phyloP scores from a whole-genome alignment of 1,139 yeast genomes.

The Kazachstania sp. region DNA sequence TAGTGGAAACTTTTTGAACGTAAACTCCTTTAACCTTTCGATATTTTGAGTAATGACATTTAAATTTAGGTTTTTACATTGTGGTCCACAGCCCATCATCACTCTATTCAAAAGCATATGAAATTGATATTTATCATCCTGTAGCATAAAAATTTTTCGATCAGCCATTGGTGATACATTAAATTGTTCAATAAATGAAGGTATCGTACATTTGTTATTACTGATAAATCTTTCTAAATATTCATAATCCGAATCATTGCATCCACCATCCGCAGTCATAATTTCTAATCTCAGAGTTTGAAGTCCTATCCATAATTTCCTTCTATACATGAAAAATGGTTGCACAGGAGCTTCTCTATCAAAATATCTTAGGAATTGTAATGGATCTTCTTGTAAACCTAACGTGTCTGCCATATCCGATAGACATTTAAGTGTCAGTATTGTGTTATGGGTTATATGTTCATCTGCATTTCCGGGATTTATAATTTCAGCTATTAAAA shows the following conservation, averaged over 20 bases:
- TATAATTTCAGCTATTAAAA: constrained; percentile 12
- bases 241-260: constrained; percentile 5
- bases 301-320: constrained; percentile 17
- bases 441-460: constrained; percentile 8
- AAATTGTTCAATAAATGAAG: constrained; percentile 4
- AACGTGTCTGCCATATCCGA: constrained; percentile 12
- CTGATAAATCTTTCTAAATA: constrained; percentile 9
- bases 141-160: constrained; percentile 6
- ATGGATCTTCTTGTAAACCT: constrained; percentile 18
- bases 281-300: constrained; percentile 12
- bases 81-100: constrained; percentile 8
- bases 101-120: constrained; percentile 10
- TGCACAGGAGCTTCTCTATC: constrained; percentile 6
- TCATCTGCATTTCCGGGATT: constrained; percentile 13
- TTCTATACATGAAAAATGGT: constrained; percentile 6
- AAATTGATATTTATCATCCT: constrained; percentile 12
- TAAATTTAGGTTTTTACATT: constrained; percentile 4
- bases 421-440: constrained; percentile 12
- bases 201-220: constrained; percentile 1
- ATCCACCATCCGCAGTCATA: constrained; percentile 12
- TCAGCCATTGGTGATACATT: constrained; percentile 4
- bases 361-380: constrained; percentile 10
- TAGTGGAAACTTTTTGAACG: constrained; percentile 6
- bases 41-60: constrained; percentile 7
- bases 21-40: constrained; percentile 5